Conservation (phyloP, 192 early-diverging fungal species). For the Kickxella alabastrina region DNA sequence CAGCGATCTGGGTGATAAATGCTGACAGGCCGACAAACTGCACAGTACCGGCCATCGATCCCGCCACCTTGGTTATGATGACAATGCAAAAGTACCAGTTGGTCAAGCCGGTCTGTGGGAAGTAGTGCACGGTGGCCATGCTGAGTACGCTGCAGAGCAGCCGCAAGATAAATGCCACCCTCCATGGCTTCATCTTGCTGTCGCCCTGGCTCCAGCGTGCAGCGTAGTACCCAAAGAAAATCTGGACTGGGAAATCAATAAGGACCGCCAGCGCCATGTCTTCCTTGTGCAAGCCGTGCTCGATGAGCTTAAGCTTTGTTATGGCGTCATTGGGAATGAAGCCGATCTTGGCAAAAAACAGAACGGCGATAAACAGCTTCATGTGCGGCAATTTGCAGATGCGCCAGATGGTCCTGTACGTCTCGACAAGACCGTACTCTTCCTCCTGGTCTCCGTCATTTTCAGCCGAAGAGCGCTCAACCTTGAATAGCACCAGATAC, state of each 20-base stretch:
- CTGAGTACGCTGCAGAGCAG: conserved; percentile 72
- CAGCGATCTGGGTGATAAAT: conserved; percentile 92
- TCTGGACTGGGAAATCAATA: conserved; percentile 95
- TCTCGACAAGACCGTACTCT: conserved; percentile 61
- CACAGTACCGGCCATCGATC: conserved; percentile 86
- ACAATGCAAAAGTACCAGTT: conserved; percentile 73
- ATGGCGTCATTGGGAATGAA: conserved; percentile 96
- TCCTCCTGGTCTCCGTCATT: conserved; percentile 41
- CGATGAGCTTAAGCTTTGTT: conserved; percentile 89
- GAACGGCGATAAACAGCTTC: conserved; percentile 73
- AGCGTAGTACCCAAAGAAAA: conserved; percentile 96
- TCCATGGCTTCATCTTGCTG: conserved; percentile 86
- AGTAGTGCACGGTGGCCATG: conserved; percentile 79
- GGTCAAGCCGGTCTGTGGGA: conserved; percentile 66
- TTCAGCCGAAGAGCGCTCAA: conserved; percentile 45
- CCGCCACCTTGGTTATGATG: conserved; percentile 71
- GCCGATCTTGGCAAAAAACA: conserved; percentile 87
- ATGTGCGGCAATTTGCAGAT: conserved; percentile 87
- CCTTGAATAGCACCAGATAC: conserved; percentile 76
- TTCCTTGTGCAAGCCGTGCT: conserved; percentile 92
- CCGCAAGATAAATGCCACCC: conserved; percentile 84
- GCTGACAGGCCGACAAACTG: conserved; percentile 95
- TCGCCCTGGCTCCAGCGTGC: conserved; percentile 90
- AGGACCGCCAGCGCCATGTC: conserved; percentile 89
- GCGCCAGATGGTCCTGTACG: conserved; percentile 86